phyloP scores from a whole-genome alignment of 2,329 filamentous ascomycete species.

The Stachybotrys chlorohalonatus region DNA sequence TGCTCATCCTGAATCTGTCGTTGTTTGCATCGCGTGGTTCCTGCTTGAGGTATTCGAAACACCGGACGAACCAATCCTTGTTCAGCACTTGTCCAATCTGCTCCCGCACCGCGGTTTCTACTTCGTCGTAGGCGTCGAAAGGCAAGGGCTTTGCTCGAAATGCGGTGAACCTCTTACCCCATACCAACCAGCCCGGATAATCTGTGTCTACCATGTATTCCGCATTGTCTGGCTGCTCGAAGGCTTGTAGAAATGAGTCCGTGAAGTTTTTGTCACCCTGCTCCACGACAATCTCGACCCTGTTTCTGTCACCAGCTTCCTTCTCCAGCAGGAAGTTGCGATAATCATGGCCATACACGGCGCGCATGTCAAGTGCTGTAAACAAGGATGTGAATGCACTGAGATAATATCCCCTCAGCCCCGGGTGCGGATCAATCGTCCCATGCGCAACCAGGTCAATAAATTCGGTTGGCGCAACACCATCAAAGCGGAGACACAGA shows the following conservation, averaged over 20 bases:
- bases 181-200: constrained; percentile 92
- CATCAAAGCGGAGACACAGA: constrained; percentile 84
- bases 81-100: constrained; percentile 77
- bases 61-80: constrained; percentile 75
- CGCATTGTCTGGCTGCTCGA: constrained; percentile 56
- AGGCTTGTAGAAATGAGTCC: constrained; percentile 64
- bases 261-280: constrained; percentile 75
- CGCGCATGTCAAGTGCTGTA: constrained; percentile 78
- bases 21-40: constrained; percentile 75
- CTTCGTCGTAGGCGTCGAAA: constrained; percentile 67
- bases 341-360: constrained; percentile 78
- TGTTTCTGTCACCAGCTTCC: constrained; percentile 63
- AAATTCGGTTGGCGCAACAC: constrained; percentile 71
- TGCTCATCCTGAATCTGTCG: constrained; percentile 85
- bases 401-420: constrained; percentile 70
- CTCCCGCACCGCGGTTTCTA: constrained; percentile 63
- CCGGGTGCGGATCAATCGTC: constrained; percentile 83
- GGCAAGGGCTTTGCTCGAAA: constrained; percentile 62
- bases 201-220: constrained; percentile 89
- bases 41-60: constrained; percentile 92
- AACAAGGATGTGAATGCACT: constrained; percentile 70
- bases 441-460: constrained; percentile 76
- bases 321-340: constrained; percentile 77
- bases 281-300: constrained; percentile 63
- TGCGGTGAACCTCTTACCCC: constrained; percentile 79